Conservation (phyloP, 306 rosid species). For the Citrullus mucosospermus region DNA sequence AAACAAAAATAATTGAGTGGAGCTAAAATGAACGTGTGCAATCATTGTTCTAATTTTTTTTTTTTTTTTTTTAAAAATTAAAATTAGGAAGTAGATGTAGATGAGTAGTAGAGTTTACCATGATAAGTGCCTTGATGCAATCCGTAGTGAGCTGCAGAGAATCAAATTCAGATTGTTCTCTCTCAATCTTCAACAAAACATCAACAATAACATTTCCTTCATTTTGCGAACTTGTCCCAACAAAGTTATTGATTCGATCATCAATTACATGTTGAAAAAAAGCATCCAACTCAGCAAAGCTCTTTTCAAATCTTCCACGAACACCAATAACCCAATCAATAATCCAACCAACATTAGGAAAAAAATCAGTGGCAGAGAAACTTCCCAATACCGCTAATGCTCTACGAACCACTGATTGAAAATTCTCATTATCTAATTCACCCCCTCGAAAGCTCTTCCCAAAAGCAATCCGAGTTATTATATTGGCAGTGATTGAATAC, state of each 20-base stretch:
- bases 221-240: background rate
- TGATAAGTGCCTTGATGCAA: constrained; percentile 27
- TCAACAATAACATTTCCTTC: constrained; percentile 17
- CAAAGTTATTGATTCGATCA: constrained; percentile 7
- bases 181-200: constrained; percentile 10
- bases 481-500: background rate
- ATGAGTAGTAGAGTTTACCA: constrained; percentile 4
- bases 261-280: constrained; percentile 30
- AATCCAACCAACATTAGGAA: constrained; percentile 20
- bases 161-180: background rate
- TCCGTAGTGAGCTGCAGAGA: background rate
- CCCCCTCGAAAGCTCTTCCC: constrained; percentile 12
- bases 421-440: background rate
- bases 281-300: constrained; percentile 26
- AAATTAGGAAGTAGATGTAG: no score
- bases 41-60: no score
- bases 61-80: no score
- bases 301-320: constrained; percentile 16
- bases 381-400: constrained; percentile 16
- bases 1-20: no score
- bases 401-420: constrained; percentile 7
- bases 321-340: constrained; percentile 20
- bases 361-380: constrained; percentile 14
- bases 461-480: background rate
- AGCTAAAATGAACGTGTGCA: no score